These are phyloP conservation scores for Ambispora gerdemannii DNA, from an alignment of 192 early-diverging fungal species.

Conservation along the genomic window DNA sequence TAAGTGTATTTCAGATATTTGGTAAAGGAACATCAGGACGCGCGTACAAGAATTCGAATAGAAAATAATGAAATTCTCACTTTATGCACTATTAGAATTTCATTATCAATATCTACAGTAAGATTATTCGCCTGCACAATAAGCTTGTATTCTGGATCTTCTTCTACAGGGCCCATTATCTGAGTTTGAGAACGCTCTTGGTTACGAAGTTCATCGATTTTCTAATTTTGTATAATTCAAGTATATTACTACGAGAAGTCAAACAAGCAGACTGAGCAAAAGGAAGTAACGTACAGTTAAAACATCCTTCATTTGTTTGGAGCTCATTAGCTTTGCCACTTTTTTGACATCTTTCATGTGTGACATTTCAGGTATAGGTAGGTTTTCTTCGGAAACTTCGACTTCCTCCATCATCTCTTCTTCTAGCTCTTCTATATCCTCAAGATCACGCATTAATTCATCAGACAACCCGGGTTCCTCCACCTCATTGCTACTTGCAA, in stretches of 20 bases:
- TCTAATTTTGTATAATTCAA: slow-evolving; percentile 40
- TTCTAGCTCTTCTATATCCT: slow-evolving; percentile 41
- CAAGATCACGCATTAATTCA: slow-evolving; percentile 30
- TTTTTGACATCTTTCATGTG: slow-evolving; percentile 55
- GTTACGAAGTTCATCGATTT: slow-evolving; percentile 50
- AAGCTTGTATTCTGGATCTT: slow-evolving; percentile 85
- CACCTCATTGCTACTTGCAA: slow-evolving; percentile 55
- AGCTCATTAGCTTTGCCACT: slow-evolving; percentile 63
- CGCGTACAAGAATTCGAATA: not conserved
- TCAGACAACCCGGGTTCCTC: slow-evolving; percentile 41
- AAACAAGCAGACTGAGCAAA: not conserved
- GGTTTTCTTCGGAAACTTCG: slow-evolving; percentile 41
- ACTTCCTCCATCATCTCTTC: slow-evolving; percentile 52
- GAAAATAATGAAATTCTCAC: slow-evolving; percentile 36
- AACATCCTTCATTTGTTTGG: slow-evolving; percentile 56
- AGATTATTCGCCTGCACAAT: slow-evolving; percentile 85
- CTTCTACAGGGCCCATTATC: slow-evolving; percentile 65
- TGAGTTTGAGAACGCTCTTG: slow-evolving; percentile 35
- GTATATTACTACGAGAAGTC: not conserved
- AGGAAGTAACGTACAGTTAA: slow-evolving; percentile 48
- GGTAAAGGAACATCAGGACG: no score
- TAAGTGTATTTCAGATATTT: slow-evolving; percentile 33
- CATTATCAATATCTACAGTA: slow-evolving; percentile 81
- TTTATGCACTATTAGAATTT: slow-evolving; percentile 86
- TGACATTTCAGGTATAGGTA: slow-evolving; percentile 39